Percentiles rank a stretch among this genome's conserved stretches.
These are phyloP conservation scores for Daldinia concentrica DNA, from an alignment of 495 filamentous ascomycete species.

Conservation along the genomic window DNA sequence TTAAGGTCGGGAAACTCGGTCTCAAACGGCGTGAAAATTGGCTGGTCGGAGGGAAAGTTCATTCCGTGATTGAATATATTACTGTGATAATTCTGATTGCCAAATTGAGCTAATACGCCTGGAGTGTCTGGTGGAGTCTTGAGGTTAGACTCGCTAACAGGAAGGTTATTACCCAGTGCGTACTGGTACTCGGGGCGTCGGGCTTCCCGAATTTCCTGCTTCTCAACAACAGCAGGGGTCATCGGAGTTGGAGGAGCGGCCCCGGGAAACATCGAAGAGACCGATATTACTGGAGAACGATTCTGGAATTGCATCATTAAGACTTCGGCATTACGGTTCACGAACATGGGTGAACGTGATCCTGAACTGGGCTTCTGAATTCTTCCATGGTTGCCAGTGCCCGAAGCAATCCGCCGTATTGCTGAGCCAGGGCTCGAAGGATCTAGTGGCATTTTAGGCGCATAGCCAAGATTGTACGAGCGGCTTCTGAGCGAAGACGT, in stretches of 20 bases:
- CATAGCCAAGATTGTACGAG: conserved; percentile 39
- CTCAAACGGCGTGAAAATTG: conserved; percentile 56
- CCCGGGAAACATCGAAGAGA: conserved; percentile 32
- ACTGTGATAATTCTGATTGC: conserved; percentile 44
- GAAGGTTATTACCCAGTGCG: conserved; percentile 43
- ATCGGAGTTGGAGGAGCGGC: conserved; percentile 49
- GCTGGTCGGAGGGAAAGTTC: conserved; percentile 52
- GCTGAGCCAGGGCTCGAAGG: conserved; percentile 49
- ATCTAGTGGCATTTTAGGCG: conserved; percentile 53
- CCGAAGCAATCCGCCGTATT: conserved; percentile 59
- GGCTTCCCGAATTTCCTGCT: conserved; percentile 46
- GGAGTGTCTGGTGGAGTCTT: conserved; percentile 61
- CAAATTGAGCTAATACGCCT: conserved; percentile 48
- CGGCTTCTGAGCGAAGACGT: conserved; percentile 48
- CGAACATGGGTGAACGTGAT: conserved; percentile 56
- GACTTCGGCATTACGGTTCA: conserved; percentile 55
- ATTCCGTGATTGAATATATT: conserved; percentile 44
- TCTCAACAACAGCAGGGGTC: conserved; percentile 50
- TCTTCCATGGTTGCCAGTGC: conserved; percentile 49
- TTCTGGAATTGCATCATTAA: conserved; percentile 49
- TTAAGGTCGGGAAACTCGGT: conserved; percentile 55
- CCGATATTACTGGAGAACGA: conserved; percentile 47
- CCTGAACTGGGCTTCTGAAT: conserved; percentile 54
- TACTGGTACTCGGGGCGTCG: conserved; percentile 52
- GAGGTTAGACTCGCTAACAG: conserved; percentile 48